Base-by-base conservation (phyloP, 2,329 filamentous ascomycete species). In the Aplosporella prunicola region DNA sequence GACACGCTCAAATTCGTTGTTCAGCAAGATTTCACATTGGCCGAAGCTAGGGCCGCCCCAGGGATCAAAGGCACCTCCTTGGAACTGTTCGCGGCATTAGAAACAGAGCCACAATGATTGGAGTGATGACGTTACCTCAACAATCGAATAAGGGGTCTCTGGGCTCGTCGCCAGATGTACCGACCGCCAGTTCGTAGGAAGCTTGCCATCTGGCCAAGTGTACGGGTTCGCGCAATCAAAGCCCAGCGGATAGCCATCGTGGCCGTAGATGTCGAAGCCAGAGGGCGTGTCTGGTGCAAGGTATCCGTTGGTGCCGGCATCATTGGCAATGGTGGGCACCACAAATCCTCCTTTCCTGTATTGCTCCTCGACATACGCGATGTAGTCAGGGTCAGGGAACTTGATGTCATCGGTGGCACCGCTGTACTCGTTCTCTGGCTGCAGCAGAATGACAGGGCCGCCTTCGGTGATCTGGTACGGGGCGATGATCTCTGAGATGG, bases 361-460 rank as follows among this genome's bases (percentile, higher is more conserved):
- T 51, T 85, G 80, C 20, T 85, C 67, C 30, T 80, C 72, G 5
- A 88, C 75, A 45, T 80, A 78, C 39, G 76, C 68, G 57, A 88
- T 76, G 52, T 88, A 91, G 0, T 69, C 64, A 0, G 69, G 66
- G 48, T 85, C 76, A 0, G 80, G 80, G 45, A 80, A 83, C 0
- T 58, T 54, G n/a, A 71, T 61, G 2, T 62, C 62, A 4, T 59
- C 60, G 11, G 62, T 58, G 1, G 66, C 67, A 13, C 63, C 58
- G 1, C 72, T 77, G 51, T 89, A 88, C 55, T 91, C 85, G 44
- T 91, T 93, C 55, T 93, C 85, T 0, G 82, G 79, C 54, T 93
- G 85, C 27, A 82, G 71, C 1, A 89, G 62, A 42, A 93, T 84
- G 6, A 93, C 70, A 0, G 83, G 83, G 0, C 85, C 85, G 0